Percentiles rank a stretch among this genome's conserved stretches.
phyloP scores from a whole-genome alignment of 2,329 filamentous ascomycete species.

The Fusarium sp. region DNA sequence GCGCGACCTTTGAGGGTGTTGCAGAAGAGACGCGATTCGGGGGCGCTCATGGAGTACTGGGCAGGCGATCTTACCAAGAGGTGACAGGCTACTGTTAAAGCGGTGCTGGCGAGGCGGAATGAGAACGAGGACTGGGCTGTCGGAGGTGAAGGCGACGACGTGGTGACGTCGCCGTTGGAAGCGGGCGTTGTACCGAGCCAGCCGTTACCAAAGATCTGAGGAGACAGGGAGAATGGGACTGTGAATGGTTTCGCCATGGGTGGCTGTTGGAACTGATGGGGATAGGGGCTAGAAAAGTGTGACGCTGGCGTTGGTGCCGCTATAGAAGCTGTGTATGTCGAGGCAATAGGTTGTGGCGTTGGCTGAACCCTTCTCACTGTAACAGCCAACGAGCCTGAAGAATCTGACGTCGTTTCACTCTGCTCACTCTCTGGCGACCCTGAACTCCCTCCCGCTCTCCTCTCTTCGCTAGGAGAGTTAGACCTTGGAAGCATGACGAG shows the following conservation, averaged over 20 bases:
- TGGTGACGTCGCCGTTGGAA: conserved; percentile 15
- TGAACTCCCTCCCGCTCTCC: neutral
- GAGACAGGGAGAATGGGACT: conserved; percentile 19
- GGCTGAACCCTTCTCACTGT: conserved; percentile 12
- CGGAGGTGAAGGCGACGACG: neutral
- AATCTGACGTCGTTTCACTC: conserved; percentile 25
- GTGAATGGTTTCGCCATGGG: conserved; percentile 17
- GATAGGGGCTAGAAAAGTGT: conserved; percentile 2
- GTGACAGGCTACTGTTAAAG: conserved; percentile 40
- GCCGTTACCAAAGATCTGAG: conserved; percentile 47
- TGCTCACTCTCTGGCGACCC: conserved; percentile 24
- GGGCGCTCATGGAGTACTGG: conserved; percentile 4
- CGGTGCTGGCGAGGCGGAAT: conserved; percentile 39
- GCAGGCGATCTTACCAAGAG: conserved; percentile 36
- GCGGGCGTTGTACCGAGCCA: conserved; percentile 40
- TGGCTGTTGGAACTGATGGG: conserved; percentile 15
- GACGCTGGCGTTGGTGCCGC: conserved; percentile 11
- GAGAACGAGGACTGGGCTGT: conserved; percentile 37
- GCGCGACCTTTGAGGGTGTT: conserved; percentile 31
- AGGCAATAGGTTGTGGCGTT: conserved; percentile 5
- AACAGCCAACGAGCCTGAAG: conserved; percentile 14
- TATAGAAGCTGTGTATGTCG: conserved; percentile 3
- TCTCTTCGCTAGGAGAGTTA: conserved; percentile 8
- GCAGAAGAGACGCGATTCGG: conserved; percentile 40
- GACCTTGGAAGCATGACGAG: conserved; percentile 28